These are phyloP conservation scores for Alloascoidea africana DNA, from an alignment of 805 yeast genomes.

Conservation along the genomic window DNA sequence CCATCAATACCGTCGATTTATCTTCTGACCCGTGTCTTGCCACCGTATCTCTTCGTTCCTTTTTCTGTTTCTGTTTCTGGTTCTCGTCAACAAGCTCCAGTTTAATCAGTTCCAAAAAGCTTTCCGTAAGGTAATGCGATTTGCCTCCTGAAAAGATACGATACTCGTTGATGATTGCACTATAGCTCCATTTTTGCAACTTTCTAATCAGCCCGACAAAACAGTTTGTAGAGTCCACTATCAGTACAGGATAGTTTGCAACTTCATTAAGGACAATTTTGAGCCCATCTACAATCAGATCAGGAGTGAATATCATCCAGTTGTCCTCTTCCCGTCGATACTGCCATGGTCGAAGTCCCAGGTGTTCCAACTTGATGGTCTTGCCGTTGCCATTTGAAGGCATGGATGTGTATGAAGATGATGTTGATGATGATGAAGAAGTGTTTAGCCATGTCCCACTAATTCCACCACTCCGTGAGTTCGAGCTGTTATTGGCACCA, in stretches of 20 bases:
- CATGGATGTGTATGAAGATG: slow-evolving; percentile 12
- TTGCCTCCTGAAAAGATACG: slow-evolving; percentile 60
- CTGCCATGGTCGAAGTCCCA: slow-evolving; percentile 21
- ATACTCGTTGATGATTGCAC: slow-evolving; percentile 76
- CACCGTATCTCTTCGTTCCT: background rate
- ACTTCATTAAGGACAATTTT: slow-evolving; percentile 47
- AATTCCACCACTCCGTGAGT: slow-evolving; percentile 4
- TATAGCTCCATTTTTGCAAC: slow-evolving; percentile 79
- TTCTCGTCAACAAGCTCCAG: slow-evolving; percentile 27
- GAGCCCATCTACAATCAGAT: slow-evolving; percentile 49
- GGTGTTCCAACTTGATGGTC: slow-evolving; percentile 19
- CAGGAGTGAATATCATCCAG: slow-evolving; percentile 66
- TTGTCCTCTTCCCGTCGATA: slow-evolving; percentile 28
- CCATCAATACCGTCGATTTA: slow-evolving; percentile 10
- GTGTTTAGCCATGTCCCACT: background rate
- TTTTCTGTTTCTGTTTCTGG: slow-evolving; percentile 7
- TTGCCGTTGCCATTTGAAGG: slow-evolving; percentile 9
- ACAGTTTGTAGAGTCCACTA: slow-evolving; percentile 71
- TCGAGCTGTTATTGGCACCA: slow-evolving; percentile 3
- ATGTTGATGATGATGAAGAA: slow-evolving; percentile 8
- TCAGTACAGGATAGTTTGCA: slow-evolving; percentile 47
- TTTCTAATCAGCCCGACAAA: slow-evolving; percentile 70
- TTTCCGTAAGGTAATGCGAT: slow-evolving; percentile 67
- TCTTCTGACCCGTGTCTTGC: slow-evolving; percentile 6
- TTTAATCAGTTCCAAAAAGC: slow-evolving; percentile 61